These are phyloP conservation scores for Effrenium voratum DNA, from an alignment of 73 alveolate species.

Conservation along the genomic window DNA sequence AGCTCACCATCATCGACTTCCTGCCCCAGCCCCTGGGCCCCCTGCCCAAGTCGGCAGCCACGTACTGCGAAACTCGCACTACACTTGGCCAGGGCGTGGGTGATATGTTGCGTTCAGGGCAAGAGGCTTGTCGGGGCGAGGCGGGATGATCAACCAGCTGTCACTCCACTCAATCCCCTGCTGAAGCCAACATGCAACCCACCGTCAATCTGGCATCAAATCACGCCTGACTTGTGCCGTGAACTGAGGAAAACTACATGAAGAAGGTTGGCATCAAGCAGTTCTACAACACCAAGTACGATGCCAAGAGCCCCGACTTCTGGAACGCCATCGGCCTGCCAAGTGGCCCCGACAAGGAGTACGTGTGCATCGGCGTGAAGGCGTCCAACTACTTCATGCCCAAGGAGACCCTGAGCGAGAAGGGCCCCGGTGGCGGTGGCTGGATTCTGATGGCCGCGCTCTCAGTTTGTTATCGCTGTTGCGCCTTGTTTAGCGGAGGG, in stretches of 20 bases:
- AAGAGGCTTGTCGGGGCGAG: neutral
- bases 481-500: too few relatives aligned
- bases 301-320: slow-evolving; percentile 48
- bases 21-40: slow-evolving; percentile 68
- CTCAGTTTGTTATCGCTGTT: neutral
- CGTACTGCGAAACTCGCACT: slow-evolving; percentile 45
- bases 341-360: slow-evolving; percentile 45
- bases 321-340: slow-evolving; percentile 34
- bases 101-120: too few relatives aligned
- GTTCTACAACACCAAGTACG: slow-evolving; percentile 88
- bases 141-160: neutral
- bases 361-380: slow-evolving; percentile 72
- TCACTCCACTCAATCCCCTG: neutral
- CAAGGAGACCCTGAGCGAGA: slow-evolving; percentile 62
- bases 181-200: too few relatives aligned
- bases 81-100: too few relatives aligned
- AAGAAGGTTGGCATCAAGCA: slow-evolving; percentile 54
- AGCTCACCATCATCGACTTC: slow-evolving; percentile 65
- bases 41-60: slow-evolving; percentile 67
- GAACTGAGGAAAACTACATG: slow-evolving; percentile 29
- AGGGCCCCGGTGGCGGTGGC: slow-evolving; percentile 83
- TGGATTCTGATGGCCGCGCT: slow-evolving; percentile 44
- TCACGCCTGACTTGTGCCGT: too few relatives aligned
- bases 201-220: too few relatives aligned
- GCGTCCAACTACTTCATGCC: slow-evolving; percentile 78